Evolutionary conservation across 257 asterid species (phyloP), one percentile per base, ranked within the genome.

Genomic region (Gardenia jasminoides): DNA sequence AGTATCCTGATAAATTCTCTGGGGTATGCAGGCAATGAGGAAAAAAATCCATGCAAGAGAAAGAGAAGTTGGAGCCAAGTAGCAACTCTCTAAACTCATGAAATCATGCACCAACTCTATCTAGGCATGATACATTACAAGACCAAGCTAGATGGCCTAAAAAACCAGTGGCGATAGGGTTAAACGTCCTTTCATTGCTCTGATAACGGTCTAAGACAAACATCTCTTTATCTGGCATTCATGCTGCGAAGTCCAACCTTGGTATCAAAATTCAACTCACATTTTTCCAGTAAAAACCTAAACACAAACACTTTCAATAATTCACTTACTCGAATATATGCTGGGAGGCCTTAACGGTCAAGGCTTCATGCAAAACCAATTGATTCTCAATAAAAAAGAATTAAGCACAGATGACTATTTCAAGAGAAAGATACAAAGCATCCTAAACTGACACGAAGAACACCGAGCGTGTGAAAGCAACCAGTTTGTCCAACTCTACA

Each of bases 391-490:
- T 22, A 54, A 30, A 24, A 58, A 52, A 54, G 44, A 46, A 56
- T 12, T 12, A 59, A 66, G 31, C 7, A 66, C 36, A 48, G 12
- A 44, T 3, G 58, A 47, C 58, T 28, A 68, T 31, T 31, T 28
- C 36, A 52, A 70, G 73, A 58, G 62, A 85, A 90, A 88, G 98
- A 94, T 94, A 94, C 97, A 12, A 90, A 94, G 84, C 99, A 93
- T 83, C 98, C 99, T 71, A 91, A 88, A 66, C 99, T 94, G 86
- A 94, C 95, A 10, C 99, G 96, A 84, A 94, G 98, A 76, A 94
- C 99, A 79, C 99, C 98, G 92, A 91, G 88, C 9, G 96, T 88
- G 62, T 93, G 97, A 84, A 86, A 86, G 74, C 99, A 93, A 81
- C 87, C 92, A 10, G 70, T 75, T 73, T 90, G 90, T 52, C 87